Base-by-base conservation (phyloP, 495 filamentous ascomycete species). In the Lichina pygmaea region DNA sequence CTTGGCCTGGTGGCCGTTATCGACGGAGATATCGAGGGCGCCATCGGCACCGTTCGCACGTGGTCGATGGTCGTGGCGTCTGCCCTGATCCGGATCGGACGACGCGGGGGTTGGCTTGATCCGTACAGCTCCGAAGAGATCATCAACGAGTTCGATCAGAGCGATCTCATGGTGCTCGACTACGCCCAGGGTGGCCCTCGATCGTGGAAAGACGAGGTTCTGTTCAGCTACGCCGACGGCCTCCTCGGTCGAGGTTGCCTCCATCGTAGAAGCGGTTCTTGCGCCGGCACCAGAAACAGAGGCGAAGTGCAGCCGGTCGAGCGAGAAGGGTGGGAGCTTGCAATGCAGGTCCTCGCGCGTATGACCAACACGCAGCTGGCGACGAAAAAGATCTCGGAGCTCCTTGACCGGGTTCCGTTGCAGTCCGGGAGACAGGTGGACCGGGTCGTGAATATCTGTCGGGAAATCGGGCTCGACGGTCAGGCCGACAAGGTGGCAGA, bases 291-390 rank as follows among this genome's bases (percentile, higher is more conserved):
- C 36, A 6, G 11, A 11, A 15, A 39, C 2, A 2, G 3, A 5
- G 36, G 36, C 36, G 11, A 30, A 9, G 10, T 16, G 16, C 17
- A 30, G 17, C 30, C 5, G 4, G 12, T 6, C 10, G 30, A 12
- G 6, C 37, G 70, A 11, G 75, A 81, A 45, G 85, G 85, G 9
- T 94, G 86, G 86, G 78, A 94, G 57, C 58, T 93, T 47, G 76
- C 81, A 0, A 68, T 93, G 45, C 70, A 81, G 41, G 66, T 89
- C 11, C 60, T 91, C 33, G 73, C 72, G 36, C 70, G 86, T 31
- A 60, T 94, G 48, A 73, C 83, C 43, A 73, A 85, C 47, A 55
- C 60, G 2, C 55, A 66, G 41, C 60, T 67, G 46, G 78, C 75
- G 33, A 72, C 77, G 52, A 71, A 76, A 49, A 71, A 70, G 50